phyloP scores from a whole-genome alignment of 345 rosid genomes.

The Clausena lansium region DNA sequence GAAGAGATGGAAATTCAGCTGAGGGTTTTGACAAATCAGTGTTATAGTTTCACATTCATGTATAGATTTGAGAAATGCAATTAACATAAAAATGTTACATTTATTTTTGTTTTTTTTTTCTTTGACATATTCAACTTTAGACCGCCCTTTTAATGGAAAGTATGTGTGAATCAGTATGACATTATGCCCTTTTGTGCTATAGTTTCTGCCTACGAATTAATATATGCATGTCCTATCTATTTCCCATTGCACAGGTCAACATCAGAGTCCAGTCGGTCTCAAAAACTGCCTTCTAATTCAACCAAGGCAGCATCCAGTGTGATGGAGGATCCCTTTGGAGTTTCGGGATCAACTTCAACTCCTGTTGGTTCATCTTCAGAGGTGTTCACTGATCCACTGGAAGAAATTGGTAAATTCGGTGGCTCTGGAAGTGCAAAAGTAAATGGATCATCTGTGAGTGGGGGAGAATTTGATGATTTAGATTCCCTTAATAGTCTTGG shows the following conservation, averaged over 20 bases:
- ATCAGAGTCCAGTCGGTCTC: conserved; percentile 41
- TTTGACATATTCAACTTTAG: not conserved
- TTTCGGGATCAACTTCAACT: conserved; percentile 46
- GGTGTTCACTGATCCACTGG: conserved; percentile 44
- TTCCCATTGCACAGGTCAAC: conserved; percentile 43
- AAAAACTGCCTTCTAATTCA: conserved; percentile 36
- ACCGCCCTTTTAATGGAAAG: not conserved
- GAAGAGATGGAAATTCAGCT: not conserved
- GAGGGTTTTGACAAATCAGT: not conserved
- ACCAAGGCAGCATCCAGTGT: conserved; percentile 38
- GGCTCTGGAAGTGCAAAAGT: conserved; percentile 39
- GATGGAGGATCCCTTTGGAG: conserved; percentile 62
- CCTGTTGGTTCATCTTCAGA: conserved; percentile 36
- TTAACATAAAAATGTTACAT: not conserved
- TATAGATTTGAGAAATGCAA: not conserved
- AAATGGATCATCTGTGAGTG: conserved; percentile 36
- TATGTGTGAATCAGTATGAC: not conserved
- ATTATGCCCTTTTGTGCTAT: not conserved
- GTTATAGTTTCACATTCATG: not conserved
- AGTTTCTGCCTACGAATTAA: not conserved
- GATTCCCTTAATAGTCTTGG: conserved; percentile 68
- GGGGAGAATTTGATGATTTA: conserved; percentile 56
- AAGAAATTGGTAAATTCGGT: conserved; percentile 44
- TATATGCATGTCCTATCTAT: not conserved
- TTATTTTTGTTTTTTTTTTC: not conserved